Evolutionary conservation across 345 rosid species (phyloP), one percentile per base, ranked within the genome.

Genomic region (Corchorus capsularis): DNA sequence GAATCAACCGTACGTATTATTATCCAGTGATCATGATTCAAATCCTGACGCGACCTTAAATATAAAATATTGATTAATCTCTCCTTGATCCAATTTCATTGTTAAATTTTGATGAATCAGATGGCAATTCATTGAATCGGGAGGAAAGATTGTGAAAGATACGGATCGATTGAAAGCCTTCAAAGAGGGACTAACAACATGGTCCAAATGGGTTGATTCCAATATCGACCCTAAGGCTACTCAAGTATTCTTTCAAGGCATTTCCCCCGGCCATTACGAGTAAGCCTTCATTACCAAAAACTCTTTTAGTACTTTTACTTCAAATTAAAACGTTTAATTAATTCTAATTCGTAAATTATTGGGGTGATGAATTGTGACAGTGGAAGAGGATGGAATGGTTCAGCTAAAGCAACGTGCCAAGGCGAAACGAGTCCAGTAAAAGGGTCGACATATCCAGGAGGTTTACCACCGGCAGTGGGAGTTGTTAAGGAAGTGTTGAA

Each of bases 141-240:
- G 91, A 57, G 63, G 82, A 34, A 62, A 47, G 41, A 12, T 72
- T 1, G 39, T 68, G 72, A 75, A 80, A 41, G 92, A 88, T 45
- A 88, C 90, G 97, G 79, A 90, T 66, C 83, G 87, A 52, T 78
- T 88, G 86, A 82, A 73, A 69, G 91, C 94, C 20, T 80, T 84
- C 67, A 77, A 69, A 78, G 86, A 79, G 50, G 97, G 92, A 37
- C 75, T 92, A 16, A 87, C 86, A 4, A 92, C 94, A 62, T 92
- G 93, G 94, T 78, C 87, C 17, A 89, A 77, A 37, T 90, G 93
- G 93, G 65, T 89, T 55, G 93, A 87, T 59, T 32, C 66, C 4
- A 85, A 90, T 65, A 79, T 89, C 69, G 87, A 89, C 81, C 77
- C 83, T 75, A 62, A 79, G 1, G 81, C 81, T 15, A 82, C 91